These are phyloP conservation scores for Colletotrichum incanum DNA, from an alignment of 2,329 filamentous ascomycete species.

Conservation along the genomic window DNA sequence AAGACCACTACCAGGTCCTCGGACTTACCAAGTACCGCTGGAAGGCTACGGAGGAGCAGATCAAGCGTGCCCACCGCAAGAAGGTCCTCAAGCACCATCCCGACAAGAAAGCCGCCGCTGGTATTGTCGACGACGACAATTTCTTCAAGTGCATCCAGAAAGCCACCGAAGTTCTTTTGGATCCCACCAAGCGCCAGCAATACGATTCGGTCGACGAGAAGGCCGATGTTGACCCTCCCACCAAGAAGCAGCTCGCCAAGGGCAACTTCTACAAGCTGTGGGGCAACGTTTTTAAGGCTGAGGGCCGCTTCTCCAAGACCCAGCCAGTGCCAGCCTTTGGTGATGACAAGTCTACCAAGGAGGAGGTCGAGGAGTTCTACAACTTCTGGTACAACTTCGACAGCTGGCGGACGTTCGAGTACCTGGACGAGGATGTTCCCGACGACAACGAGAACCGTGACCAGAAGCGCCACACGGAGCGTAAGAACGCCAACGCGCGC, in stretches of 20 bases:
- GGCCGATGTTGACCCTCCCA: conserved; percentile 91
- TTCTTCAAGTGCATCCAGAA: conserved; percentile 99
- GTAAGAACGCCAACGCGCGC: conserved; percentile 97
- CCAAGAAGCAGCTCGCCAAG: conserved; percentile 90
- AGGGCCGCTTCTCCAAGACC: conserved; percentile 91
- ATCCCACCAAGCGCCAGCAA: conserved; percentile 93
- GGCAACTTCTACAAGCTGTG: conserved; percentile 97
- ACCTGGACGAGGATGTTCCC: conserved; percentile 98
- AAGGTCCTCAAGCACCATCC: conserved; percentile 99
- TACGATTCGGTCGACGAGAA: conserved; percentile 97
- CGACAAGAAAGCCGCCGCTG: conserved; percentile 96
- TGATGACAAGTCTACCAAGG: conserved; percentile 85
- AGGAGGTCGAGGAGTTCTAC: conserved; percentile 96
- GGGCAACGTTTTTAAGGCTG: conserved; percentile 90
- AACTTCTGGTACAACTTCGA: conserved; percentile 99
- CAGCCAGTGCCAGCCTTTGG: conserved; percentile 93
- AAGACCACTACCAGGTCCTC: conserved; percentile 98
- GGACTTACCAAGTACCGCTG: conserved; percentile 93
- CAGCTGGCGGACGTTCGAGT: conserved; percentile 97
- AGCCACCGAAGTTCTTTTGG: conserved; percentile 92
- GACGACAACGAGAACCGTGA: conserved; percentile 99
- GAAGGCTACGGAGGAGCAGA: conserved; percentile 96
- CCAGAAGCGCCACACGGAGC: conserved; percentile 98
- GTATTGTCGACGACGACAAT: conserved; percentile 90
- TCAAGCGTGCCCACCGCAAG: conserved; percentile 99